Conservation (phyloP, 148 eudicot genomes). For the Camellia granthamiana region DNA sequence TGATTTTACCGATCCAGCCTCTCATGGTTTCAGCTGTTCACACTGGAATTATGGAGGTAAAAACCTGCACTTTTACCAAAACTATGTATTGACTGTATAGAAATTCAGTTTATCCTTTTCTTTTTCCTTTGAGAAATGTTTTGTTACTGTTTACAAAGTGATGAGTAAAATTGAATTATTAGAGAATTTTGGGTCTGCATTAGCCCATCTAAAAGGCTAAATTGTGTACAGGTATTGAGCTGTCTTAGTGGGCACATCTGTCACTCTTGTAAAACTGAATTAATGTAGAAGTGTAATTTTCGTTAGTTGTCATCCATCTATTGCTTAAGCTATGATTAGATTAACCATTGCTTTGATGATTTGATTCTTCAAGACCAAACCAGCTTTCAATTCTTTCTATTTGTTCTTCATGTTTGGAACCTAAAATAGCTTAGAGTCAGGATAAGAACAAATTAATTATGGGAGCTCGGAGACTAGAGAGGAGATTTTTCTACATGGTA, state of each 20-base stretch:
- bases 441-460: not conserved
- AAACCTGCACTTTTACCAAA: conserved; percentile 1
- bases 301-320: not conserved
- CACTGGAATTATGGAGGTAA: conserved; percentile 93
- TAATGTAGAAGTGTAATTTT: not conserved
- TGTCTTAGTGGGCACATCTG: not conserved
- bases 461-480: not conserved
- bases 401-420: not conserved
- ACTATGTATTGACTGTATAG: not conserved
- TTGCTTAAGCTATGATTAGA: not conserved
- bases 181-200: not conserved
- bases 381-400: not conserved
- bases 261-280: not conserved
- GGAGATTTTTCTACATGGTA: not conserved
- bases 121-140: not conserved
- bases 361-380: not conserved
- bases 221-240: not conserved
- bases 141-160: not conserved
- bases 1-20: conserved; percentile 84
- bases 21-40: conserved; percentile 95
- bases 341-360: not conserved
- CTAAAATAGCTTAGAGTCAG: not conserved
- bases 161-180: not conserved
- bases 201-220: not conserved
- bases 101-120: not conserved